phyloP scores from a whole-genome alignment of 208 protist genomes.

The Wallacemonas sp. region DNA sequence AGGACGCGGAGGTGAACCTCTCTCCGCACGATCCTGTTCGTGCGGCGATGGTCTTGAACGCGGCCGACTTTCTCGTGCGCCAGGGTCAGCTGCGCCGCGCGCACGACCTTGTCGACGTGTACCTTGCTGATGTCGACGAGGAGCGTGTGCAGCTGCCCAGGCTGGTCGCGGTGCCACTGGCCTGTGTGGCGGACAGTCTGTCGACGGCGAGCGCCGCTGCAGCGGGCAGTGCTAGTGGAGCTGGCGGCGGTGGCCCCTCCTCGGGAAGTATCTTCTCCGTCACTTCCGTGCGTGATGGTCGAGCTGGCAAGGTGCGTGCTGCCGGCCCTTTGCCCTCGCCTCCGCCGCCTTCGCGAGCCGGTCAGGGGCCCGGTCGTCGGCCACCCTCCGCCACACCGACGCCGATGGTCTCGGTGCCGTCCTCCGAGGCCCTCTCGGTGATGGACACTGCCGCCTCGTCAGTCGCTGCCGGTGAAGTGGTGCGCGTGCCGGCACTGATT shows the following conservation, averaged over 20 bases:
- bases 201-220: conserved; percentile 10
- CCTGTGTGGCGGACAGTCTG: conserved; percentile 22
- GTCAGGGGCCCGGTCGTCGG: not conserved
- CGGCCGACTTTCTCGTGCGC: conserved; percentile 60
- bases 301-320: not conserved
- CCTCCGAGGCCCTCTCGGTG: conserved; percentile 13
- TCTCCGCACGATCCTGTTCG: conserved; percentile 84
- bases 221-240: not conserved
- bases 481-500: conserved; percentile 51
- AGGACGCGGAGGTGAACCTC: conserved; percentile 70
- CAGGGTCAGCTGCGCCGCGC: conserved; percentile 23
- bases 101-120: conserved; percentile 46
- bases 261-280: conserved; percentile 46
- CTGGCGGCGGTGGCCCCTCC: not conserved
- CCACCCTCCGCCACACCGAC: not conserved
- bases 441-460: not conserved
- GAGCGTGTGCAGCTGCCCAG: conserved; percentile 57
- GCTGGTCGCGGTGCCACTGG: conserved; percentile 9
- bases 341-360: not conserved
- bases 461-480: not conserved
- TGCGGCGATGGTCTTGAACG: conserved; percentile 81
- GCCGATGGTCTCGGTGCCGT: conserved; percentile 15
- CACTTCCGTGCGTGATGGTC: conserved; percentile 36
- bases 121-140: conserved; percentile 70
- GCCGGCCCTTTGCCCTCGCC: not conserved